A percentile compares a stretch with the other conserved stretches of the same genome.
Conservation (phyloP, 148 eudicot genomes). For the Rhododendron williamsianum region DNA sequence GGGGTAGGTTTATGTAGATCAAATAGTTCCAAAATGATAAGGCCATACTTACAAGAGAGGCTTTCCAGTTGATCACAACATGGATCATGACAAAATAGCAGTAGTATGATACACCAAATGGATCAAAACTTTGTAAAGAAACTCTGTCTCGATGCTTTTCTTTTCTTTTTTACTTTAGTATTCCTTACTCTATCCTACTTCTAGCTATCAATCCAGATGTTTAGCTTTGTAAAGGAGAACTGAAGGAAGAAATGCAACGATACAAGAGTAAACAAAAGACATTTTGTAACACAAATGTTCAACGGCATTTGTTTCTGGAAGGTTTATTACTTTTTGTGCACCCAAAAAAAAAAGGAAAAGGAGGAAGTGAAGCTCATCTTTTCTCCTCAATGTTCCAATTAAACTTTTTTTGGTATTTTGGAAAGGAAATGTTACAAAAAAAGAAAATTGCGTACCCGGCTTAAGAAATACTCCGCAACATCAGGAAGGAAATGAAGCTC, state of each 20-base stretch:
- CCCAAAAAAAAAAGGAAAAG: slow-evolving; percentile 15
- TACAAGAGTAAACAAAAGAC: not conserved
- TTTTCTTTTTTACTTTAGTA: not conserved
- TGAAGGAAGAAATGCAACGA: not conserved
- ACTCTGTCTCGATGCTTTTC: not conserved
- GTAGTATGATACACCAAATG: too few relatives aligned
- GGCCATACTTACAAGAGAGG: too few relatives aligned
- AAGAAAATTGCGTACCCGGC: slow-evolving; percentile 54
- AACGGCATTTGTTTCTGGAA: not conserved
- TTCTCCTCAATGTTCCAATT: slow-evolving; percentile 64
- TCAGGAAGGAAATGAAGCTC: slow-evolving; percentile 96
- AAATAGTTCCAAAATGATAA: too few relatives aligned
- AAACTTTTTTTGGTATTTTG: not conserved
- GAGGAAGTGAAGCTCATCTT: slow-evolving; percentile 80
- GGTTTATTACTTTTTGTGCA: not conserved
- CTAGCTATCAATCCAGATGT: not conserved
- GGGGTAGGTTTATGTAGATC: not conserved
- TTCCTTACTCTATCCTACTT: not conserved
- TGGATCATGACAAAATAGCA: too few relatives aligned
- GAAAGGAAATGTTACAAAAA: not conserved
- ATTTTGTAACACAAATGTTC: not conserved
- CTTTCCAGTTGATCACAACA: too few relatives aligned
- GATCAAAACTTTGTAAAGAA: too few relatives aligned
- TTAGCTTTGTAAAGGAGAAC: not conserved
- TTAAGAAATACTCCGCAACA: slow-evolving; percentile 88